phyloP scores from a whole-genome alignment of 441 rosid species.

The Erodium moschatum region DNA sequence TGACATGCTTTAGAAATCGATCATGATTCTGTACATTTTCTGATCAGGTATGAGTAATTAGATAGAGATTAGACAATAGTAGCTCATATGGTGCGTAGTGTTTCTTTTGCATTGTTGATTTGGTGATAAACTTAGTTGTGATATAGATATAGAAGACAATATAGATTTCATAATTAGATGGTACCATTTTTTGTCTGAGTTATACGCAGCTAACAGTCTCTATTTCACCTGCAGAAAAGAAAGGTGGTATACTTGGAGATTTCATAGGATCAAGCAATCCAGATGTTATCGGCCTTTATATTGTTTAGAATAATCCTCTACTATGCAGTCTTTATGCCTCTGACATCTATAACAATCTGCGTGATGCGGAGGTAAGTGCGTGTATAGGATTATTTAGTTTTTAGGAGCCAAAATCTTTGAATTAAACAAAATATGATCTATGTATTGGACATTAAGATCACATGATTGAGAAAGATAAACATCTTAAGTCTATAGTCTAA shows the following conservation, averaged over 20 bases:
- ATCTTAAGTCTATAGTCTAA: too few species aligned
- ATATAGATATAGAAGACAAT: not conserved
- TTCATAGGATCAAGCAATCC: conserved; percentile 27
- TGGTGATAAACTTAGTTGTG: not conserved
- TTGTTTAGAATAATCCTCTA: conserved; percentile 46
- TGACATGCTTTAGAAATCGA: too few species aligned
- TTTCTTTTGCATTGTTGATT: not conserved
- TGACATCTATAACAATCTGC: conserved; percentile 48
- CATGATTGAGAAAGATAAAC: too few species aligned
- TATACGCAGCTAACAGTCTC: conserved; percentile 20
- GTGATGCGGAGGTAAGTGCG: conserved; percentile 59
- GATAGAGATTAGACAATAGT: too few species aligned
- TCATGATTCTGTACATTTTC: too few species aligned
- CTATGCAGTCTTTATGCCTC: conserved; percentile 60
- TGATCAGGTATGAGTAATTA: too few species aligned
- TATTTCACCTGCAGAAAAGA: conserved; percentile 33
- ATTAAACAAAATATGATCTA: not conserved
- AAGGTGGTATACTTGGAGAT: conserved; percentile 24
- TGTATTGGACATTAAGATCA: too few species aligned
- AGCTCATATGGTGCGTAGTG: not conserved
- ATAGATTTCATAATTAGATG: not conserved
- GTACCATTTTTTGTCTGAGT: not conserved
- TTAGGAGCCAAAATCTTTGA: not conserved
- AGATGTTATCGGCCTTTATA: conserved; percentile 47
- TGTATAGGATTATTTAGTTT: not conserved